Conservation (phyloP, 192 early-diverging fungal species). For the Rhizophlyctis rosea region DNA sequence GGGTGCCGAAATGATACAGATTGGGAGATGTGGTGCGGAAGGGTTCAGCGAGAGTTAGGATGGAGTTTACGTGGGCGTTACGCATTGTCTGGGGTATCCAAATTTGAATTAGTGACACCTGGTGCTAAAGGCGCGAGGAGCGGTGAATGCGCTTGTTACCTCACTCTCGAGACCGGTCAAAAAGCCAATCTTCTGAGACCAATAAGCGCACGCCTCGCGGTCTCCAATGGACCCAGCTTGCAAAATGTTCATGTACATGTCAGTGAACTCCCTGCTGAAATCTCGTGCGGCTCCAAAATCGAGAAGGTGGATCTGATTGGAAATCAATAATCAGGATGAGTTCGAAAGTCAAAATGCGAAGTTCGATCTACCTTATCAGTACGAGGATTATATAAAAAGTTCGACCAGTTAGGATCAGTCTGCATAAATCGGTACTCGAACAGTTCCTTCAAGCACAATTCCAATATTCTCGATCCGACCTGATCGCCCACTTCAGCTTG, state of each 20-base stretch:
- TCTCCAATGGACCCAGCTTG: constrained; percentile 68
- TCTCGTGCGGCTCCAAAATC: constrained; percentile 94
- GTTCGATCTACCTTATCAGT: constrained; percentile 45
- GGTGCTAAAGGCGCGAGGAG: too few species aligned
- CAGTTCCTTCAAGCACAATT: constrained; percentile 83
- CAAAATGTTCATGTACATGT: constrained; percentile 73
- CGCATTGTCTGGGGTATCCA: constrained; percentile 60
- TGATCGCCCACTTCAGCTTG: constrained; percentile 7
- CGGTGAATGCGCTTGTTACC: too few species aligned
- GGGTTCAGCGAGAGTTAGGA: constrained; percentile 83
- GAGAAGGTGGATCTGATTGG: constrained; percentile 68
- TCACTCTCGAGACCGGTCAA: constrained; percentile 89
- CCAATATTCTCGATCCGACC: constrained; percentile 73
- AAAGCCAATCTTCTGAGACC: constrained; percentile 82
- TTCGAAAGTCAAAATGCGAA: too few species aligned
- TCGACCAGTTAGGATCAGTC: constrained; percentile 99
- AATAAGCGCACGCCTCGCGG: constrained; percentile 68
- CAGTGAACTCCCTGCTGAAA: constrained; percentile 72
- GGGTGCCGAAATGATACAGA: constrained; percentile 77
- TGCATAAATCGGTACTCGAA: constrained; percentile 97
- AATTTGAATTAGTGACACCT: too few species aligned
- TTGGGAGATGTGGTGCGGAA: constrained; percentile 45
- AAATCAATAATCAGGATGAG: not conserved
- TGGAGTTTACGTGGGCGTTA: constrained; percentile 83
- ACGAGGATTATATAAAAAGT: constrained; percentile 82